Evolutionary conservation across 208 protist species (phyloP).

Genomic region (Trypanosoma vivax): DNA sequence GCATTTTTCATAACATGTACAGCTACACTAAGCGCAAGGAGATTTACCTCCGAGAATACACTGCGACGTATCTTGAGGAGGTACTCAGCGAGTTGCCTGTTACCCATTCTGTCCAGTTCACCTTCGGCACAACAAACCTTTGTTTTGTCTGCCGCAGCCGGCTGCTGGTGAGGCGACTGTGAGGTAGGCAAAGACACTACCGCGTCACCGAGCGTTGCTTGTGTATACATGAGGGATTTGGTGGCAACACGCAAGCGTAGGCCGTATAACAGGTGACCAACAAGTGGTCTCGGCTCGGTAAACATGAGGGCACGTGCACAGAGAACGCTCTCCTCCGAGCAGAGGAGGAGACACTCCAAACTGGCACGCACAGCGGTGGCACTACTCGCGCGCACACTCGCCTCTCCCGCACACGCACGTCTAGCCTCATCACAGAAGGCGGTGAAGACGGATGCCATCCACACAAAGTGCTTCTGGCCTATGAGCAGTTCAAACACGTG

Average conservation of each 20-base stretch:
- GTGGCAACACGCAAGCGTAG: constrained; percentile 56
- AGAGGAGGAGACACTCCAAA: constrained; percentile 42
- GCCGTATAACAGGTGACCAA: constrained; percentile 66
- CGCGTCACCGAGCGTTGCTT: constrained; percentile 28
- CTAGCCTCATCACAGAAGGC: constrained; percentile 50
- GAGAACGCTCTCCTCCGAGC: constrained; percentile 27
- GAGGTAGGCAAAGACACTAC: not conserved
- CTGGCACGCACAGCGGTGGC: constrained; percentile 33
- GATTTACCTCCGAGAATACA: constrained; percentile 45
- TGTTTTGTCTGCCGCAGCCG: too few species aligned
- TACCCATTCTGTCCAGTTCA: not conserved
- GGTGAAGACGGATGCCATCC: constrained; percentile 33
- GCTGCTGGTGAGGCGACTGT: not conserved
- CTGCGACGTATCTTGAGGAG: constrained; percentile 1
- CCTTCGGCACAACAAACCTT: too few species aligned
- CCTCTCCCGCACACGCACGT: constrained; percentile 6
- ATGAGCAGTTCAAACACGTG: constrained; percentile 13
- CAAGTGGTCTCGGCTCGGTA: constrained; percentile 60
- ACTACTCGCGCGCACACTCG: constrained; percentile 23
- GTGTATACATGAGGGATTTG: constrained; percentile 36
- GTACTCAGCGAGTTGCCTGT: constrained; percentile 1
- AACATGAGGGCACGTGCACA: constrained; percentile 50
- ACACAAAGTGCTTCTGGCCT: constrained; percentile 17
- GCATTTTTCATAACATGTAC: constrained; percentile 39
- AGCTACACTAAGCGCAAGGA: constrained; percentile 50